Evolutionary conservation across 768 basidiomycete species (phyloP).

Genomic region (Mrakia blollopis): DNA sequence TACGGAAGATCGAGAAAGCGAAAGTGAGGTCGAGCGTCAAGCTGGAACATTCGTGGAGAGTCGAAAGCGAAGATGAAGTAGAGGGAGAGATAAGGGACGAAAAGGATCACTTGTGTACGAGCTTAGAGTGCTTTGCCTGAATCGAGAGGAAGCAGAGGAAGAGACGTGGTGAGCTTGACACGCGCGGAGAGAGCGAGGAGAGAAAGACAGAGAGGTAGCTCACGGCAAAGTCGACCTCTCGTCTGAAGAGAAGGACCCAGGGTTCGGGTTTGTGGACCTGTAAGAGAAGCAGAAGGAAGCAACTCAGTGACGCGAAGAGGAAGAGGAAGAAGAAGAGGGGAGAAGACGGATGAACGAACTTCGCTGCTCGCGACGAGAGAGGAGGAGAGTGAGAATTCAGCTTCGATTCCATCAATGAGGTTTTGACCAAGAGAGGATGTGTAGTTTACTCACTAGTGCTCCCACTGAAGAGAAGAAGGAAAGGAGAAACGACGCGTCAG

Average conservation of each 20-base stretch:
- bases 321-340: too few species aligned
- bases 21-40: slow-evolving; percentile 1
- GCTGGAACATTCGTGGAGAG: neutral
- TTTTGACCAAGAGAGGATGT: neutral
- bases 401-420: neutral
- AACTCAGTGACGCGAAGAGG: neutral
- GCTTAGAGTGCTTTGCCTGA: neutral
- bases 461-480: neutral
- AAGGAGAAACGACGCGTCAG: neutral
- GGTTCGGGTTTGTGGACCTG: slow-evolving; percentile 59
- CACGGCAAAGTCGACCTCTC: slow-evolving; percentile 47
- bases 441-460: slow-evolving; percentile 25
- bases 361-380: neutral
- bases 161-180: neutral
- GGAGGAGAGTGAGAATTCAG: too few species aligned
- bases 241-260: slow-evolving; percentile 88
- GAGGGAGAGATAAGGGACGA: neutral
- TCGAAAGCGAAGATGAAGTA: neutral
- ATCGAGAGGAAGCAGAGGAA: neutral
- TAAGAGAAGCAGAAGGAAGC: neutral
- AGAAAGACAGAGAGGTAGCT: neutral
- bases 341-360: neutral
- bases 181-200: neutral
- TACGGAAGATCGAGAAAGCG: too few species aligned
- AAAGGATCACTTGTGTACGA: neutral